Conservation (phyloP, 2,329 filamentous ascomycete genomes). For the Verticillium albo-atrum region DNA sequence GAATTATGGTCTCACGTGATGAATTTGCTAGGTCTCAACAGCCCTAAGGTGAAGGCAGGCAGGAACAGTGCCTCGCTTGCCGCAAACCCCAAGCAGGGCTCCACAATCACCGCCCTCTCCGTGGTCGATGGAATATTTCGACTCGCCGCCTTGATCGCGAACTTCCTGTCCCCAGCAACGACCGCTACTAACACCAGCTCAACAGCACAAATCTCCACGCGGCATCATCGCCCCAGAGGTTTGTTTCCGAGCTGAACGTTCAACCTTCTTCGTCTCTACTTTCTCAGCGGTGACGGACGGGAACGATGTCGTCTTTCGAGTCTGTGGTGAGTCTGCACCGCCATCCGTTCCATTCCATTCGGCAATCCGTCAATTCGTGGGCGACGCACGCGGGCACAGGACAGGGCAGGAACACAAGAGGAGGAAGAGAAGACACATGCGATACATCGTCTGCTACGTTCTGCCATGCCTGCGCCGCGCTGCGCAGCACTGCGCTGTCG, state of each 20-base stretch:
- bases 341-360: not conserved
- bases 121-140: slow-evolving; percentile 17
- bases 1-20: not conserved
- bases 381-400: not conserved
- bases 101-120: slow-evolving; percentile 11
- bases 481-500: not conserved
- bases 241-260: slow-evolving; percentile 12
- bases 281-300: slow-evolving; percentile 25
- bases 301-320: slow-evolving; percentile 67
- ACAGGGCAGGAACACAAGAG: not conserved
- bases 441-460: not conserved
- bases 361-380: not conserved
- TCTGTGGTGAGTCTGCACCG: slow-evolving; percentile 55
- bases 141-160: slow-evolving; percentile 14
- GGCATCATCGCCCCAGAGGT: slow-evolving; percentile 15
- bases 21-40: not conserved
- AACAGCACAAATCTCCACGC: slow-evolving; percentile 13
- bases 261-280: slow-evolving; percentile 9
- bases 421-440: not conserved
- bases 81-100: slow-evolving; percentile 11
- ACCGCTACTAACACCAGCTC: slow-evolving; percentile 15
- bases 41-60: not conserved
- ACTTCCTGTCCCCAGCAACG: slow-evolving; percentile 10
- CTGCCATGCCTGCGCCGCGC: not conserved
- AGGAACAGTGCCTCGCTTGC: slow-evolving; percentile 24